phyloP scores from a whole-genome alignment of 2,329 filamentous ascomycete genomes.

The Penicillium brevicompactum region DNA sequence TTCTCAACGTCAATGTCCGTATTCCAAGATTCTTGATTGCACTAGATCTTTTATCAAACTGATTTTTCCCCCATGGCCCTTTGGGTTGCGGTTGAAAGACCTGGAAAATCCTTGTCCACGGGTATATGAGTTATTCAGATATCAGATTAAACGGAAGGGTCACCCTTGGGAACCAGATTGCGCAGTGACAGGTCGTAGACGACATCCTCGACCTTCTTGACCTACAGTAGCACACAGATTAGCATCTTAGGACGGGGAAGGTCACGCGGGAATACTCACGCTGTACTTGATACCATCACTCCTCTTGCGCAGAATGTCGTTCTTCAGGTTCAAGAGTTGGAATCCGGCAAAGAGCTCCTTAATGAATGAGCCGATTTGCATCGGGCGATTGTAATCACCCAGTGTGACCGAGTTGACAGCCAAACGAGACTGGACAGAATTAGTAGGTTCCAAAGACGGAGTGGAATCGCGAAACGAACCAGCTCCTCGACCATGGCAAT shows the following conservation, averaged over 20 bases:
- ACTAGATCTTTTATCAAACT: neutral
- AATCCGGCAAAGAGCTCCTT: slow-evolving; percentile 96
- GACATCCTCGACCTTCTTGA: slow-evolving; percentile 98
- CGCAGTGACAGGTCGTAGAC: slow-evolving; percentile 92
- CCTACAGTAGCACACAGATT: slow-evolving; percentile 42
- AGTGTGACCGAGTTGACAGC: slow-evolving; percentile 93
- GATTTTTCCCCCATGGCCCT: too few relatives aligned
- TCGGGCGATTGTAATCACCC: slow-evolving; percentile 80
- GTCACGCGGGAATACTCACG: slow-evolving; percentile 37
- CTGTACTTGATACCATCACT: slow-evolving; percentile 95
- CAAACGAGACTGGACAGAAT: slow-evolving; percentile 64
- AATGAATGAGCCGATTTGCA: slow-evolving; percentile 87
- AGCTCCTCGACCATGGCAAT: slow-evolving; percentile 89
- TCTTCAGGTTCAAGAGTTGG: slow-evolving; percentile 96
- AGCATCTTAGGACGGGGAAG: neutral
- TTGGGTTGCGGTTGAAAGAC: neutral
- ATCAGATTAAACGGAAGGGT: slow-evolving; percentile 16
- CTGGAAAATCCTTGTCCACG: too few relatives aligned
- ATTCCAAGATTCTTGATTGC: neutral
- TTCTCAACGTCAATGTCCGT: neutral
- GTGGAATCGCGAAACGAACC: slow-evolving; percentile 39
- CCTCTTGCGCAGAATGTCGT: slow-evolving; percentile 82
- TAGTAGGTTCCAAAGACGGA: neutral
- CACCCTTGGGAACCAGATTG: slow-evolving; percentile 67
- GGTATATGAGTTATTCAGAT: neutral